Percentiles rank a stretch among this genome's conserved stretches.
Evolutionary conservation across 306 rosid genomes (phyloP).

Genomic region (Glycine latifolia): DNA sequence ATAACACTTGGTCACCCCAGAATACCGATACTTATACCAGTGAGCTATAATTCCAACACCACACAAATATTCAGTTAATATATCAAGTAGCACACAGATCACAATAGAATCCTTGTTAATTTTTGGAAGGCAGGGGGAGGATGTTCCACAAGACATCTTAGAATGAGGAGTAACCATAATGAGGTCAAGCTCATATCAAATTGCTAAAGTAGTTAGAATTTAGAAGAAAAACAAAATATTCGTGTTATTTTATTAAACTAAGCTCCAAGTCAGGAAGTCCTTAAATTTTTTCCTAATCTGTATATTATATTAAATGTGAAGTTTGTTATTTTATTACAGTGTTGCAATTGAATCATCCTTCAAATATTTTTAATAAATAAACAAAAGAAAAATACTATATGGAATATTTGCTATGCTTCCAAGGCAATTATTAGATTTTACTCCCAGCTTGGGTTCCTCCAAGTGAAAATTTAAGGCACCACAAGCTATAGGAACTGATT

Average conservation of each 20-base stretch:
- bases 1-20: background rate
- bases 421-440: background rate
- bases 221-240: background rate
- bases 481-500: constrained; percentile 4
- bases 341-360: too few species aligned
- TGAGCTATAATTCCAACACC: background rate
- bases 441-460: constrained; percentile 10
- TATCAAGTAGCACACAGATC: background rate
- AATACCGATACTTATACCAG: background rate
- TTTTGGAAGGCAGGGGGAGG: too few species aligned
- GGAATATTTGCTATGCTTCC: background rate
- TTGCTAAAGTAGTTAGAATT: background rate
- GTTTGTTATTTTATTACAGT: too few species aligned
- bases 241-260: background rate
- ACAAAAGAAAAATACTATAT: background rate
- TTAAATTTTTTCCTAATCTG: too few species aligned
- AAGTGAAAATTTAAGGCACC: background rate
- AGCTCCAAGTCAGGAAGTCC: background rate
- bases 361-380: too few species aligned
- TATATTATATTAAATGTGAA: background rate
- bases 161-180: background rate
- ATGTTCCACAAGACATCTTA: background rate
- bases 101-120: too few species aligned
- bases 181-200: background rate
- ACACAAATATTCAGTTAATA: background rate